Evolutionary conservation across 257 asterid genomes (phyloP), one percentile per base, ranked within the genome.

Genomic region (Cordia subcordata): DNA sequence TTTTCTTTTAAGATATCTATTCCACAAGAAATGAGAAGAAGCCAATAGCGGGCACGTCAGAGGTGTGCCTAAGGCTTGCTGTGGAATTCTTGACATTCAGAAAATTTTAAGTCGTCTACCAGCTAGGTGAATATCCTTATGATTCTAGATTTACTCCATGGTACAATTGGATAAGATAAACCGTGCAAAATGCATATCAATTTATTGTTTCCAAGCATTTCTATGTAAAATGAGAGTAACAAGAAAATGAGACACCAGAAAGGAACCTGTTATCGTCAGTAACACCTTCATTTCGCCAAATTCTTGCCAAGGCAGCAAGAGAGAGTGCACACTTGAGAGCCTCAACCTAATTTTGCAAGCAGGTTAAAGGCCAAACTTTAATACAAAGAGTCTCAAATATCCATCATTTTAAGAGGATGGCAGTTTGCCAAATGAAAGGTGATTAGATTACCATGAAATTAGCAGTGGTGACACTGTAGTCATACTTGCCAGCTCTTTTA

Each of bases 391-490:
- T n/a, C n/a, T n/a, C n/a, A n/a, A n/a, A n/a, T n/a, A n/a, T n/a
- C n/a, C n/a, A n/a, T n/a, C n/a, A n/a, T n/a, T n/a, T n/a, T n/a
- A n/a, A n/a, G n/a, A n/a, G n/a, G n/a, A n/a, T n/a, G n/a, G 15
- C 10, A 42, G 4, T 4, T 42, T 2, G 47, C 21, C 8, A 13
- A 35, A 50, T 52, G 39, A 11, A n/a, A n/a, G 20, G n/a, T 37
- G 22, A 19, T 38, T 10, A 19, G 15, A 16, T 81, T 75, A 93
- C 99, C 97, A 93, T 55, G 82, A 93, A 93, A 67, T 93, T 93
- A 40, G 97, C 99, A 71, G 99, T 93, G 18, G 97, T 93, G 60
- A 93, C 97, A 49, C 99, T 93, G 75, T 93, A 93, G 78, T 93
- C 96, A 18, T 93, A 93, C 83, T 85, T 84, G 49, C 99, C 99